Base-by-base conservation (phyloP, 495 filamentous ascomycete genomes). In the Xylaria venustula region DNA sequence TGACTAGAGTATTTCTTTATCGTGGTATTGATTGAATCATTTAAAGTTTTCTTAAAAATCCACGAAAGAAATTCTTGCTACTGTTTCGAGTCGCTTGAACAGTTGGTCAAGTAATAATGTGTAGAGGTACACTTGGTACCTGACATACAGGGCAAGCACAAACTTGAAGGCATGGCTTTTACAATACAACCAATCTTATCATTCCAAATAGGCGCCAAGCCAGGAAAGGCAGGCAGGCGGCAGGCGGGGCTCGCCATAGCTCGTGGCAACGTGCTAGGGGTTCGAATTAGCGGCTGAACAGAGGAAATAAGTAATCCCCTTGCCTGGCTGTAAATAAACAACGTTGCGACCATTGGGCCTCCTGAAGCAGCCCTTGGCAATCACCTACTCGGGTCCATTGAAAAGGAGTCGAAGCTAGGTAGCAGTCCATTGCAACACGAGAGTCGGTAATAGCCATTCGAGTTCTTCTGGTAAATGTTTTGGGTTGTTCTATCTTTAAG, bases 221-320 rank as follows among this genome's bases (percentile, higher is more conserved):
- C 56, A 30, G n/a, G 23, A 50, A 20, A 42, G 56, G 56, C 56
- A 51, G 26, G 56, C 30, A 41, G 17, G 54, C 22, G 37, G 37
- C 37, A 40, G 14, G 37, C 37, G 37, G 25, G 53, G 25, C 53
- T n/a, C 7, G 34, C 22, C 26, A n/a, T 55, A 37, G 53, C 53
- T 55, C 53, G 53, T 55, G 53, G 53, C 53, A 55, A 55, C 37
- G 53, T 55, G 53, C 53, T 45, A 55, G 53, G 53, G 53, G 53
- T 40, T 11, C 14, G n/a, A 19, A 22, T 22, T 44, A 30, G 12
- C 53, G 26, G 40, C 53, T 45, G 37, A 44, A 37, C 15, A 42
- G 7, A 28, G 53, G 40, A 20, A 32, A 17, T 55, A 45, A 25
- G 15, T 32, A 45, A 23, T 45, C 53, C 23, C 53, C 53, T 45